A percentile compares a stretch with the other conserved stretches of the same genome.
Evolutionary conservation across 1,139 yeast species (phyloP).

Genomic region (Kurtzmaniella natalensis): DNA sequence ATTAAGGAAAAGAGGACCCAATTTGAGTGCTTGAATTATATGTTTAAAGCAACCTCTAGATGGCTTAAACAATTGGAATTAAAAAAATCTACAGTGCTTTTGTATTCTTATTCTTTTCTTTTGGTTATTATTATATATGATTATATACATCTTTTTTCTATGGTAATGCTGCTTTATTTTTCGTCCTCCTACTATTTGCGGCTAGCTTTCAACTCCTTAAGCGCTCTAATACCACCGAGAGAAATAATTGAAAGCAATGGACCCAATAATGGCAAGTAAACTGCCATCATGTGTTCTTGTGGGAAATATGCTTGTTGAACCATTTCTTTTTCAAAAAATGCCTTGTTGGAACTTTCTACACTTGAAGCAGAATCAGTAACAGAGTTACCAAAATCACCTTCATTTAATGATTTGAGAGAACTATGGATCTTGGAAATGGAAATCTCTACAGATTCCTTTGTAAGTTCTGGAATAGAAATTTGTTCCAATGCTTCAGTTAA

Average conservation of each 20-base stretch:
- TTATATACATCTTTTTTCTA: not conserved
- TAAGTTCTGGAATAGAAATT: slow-evolving; percentile 77
- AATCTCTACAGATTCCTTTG: slow-evolving; percentile 42
- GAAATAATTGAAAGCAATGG: slow-evolving; percentile 72
- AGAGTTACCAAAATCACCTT: slow-evolving; percentile 40
- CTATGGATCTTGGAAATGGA: slow-evolving; percentile 32
- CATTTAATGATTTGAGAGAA: slow-evolving; percentile 27
- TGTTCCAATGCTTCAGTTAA: slow-evolving; percentile 65
- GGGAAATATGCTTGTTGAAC: slow-evolving; percentile 94
- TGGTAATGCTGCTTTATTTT: not conserved
- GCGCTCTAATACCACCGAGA: slow-evolving; percentile 46
- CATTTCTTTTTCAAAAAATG: slow-evolving; percentile 92
- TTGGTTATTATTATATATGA: too few relatives aligned
- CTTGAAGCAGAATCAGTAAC: slow-evolving; percentile 54
- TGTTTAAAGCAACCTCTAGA: too few relatives aligned
- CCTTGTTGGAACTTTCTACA: slow-evolving; percentile 57
- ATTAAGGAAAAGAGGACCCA: too few relatives aligned
- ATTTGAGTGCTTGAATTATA: too few relatives aligned
- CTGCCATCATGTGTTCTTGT: slow-evolving; percentile 91
- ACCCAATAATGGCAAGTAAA: slow-evolving; percentile 83
- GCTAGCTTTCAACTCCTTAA: slow-evolving; percentile 19
- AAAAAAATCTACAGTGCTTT: too few relatives aligned
- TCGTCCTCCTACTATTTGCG: slow-evolving; percentile 9
- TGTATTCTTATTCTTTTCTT: too few relatives aligned
- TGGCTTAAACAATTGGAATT: too few relatives aligned